Evolutionary conservation across 139 green algal species (phyloP).

Genomic region (Tetraselmis chui): DNA sequence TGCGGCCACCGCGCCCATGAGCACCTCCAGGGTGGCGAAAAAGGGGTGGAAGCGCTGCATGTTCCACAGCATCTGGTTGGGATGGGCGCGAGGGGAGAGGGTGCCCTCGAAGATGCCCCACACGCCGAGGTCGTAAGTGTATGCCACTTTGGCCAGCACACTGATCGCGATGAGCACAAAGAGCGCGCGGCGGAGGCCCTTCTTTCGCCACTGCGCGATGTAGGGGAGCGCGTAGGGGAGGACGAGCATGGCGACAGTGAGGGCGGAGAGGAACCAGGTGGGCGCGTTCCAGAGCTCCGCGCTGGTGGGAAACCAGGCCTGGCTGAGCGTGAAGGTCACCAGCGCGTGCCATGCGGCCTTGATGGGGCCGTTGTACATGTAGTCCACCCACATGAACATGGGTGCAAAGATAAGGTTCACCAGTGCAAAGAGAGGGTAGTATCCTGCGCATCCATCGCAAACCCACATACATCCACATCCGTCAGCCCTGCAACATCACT

Average conservation of each 20-base stretch:
- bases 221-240: conserved; percentile 19
- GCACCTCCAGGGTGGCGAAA: conserved; percentile 15
- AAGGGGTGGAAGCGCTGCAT: conserved; percentile 21
- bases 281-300: conserved; percentile 27
- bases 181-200: conserved; percentile 7
- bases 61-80: conserved; percentile 23
- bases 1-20: conserved; percentile 21
- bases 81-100: conserved; percentile 9
- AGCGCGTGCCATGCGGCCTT: conserved; percentile 15
- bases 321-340: conserved; percentile 21
- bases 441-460: not conserved
- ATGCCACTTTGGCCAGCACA: conserved; percentile 23
- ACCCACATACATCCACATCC: too few relatives aligned
- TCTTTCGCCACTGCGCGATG: conserved; percentile 13
- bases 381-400: conserved; percentile 5
- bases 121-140: conserved; percentile 21
- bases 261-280: conserved; percentile 29
- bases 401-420: conserved; percentile 4
- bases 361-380: conserved; percentile 5
- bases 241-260: conserved; percentile 20
- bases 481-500: too few relatives aligned
- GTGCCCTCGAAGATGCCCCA: conserved; percentile 21
- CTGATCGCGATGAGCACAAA: conserved; percentile 5
- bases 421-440: conserved; percentile 24
- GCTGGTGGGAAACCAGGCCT: conserved; percentile 2